These are phyloP conservation scores for Umbellularia californica DNA, from an alignment of 164 flowering plant species.

Conservation along the genomic window DNA sequence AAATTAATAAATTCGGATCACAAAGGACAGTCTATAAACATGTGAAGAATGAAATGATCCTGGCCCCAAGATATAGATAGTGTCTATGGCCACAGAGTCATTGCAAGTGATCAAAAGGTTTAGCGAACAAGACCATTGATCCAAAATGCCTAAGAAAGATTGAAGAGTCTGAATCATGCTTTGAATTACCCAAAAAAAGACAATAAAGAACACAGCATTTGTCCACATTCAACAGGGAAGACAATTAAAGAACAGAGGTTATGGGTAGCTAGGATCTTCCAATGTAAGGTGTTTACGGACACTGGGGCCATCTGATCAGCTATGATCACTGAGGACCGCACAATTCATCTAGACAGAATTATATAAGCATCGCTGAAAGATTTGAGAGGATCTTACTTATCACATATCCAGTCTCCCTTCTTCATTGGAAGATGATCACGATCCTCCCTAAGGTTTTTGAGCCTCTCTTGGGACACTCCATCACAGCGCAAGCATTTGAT, in stretches of 20 bases:
- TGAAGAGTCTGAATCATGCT: not conserved
- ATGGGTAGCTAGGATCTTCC: not conserved
- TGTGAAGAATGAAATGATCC: not conserved
- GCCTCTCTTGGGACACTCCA: slow-evolving; percentile 42
- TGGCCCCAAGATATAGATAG: too few relatives aligned
- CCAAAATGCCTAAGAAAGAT: not conserved
- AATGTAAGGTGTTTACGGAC: not conserved
- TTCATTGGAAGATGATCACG: slow-evolving; percentile 70
- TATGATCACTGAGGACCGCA: not conserved
- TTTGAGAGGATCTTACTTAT: slow-evolving; percentile 38
- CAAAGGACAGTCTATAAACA: not conserved
- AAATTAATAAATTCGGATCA: slow-evolving; percentile 5
- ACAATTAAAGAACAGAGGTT: too few relatives aligned
- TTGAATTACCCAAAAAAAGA: not conserved
- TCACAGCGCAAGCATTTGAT: slow-evolving; percentile 76
- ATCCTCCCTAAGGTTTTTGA: slow-evolving; percentile 42
- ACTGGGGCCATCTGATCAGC: not conserved
- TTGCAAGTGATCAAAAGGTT: not conserved
- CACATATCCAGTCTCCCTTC: slow-evolving; percentile 95
- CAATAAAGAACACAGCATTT: not conserved
- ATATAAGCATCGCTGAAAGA: not conserved
- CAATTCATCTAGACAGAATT: not conserved
- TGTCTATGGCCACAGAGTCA: not conserved
- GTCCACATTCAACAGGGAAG: not conserved
- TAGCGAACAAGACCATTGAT: too few relatives aligned